Conservation (phyloP, 202 grass and related monocot species). For the Setaria viridis region DNA sequence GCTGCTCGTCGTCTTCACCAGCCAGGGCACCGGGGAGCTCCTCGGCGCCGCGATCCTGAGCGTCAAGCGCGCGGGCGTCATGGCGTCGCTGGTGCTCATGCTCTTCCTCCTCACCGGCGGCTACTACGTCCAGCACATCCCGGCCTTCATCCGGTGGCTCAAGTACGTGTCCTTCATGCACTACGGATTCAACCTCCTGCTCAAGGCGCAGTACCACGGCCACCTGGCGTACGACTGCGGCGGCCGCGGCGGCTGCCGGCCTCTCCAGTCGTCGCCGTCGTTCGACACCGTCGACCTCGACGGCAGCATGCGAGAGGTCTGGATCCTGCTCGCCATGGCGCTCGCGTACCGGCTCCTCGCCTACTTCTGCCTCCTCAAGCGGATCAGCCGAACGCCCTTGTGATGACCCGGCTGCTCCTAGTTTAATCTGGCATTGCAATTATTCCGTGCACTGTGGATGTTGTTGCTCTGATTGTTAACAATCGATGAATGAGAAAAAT, state of each 20-base stretch:
- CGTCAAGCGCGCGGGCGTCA: conserved; percentile 72
- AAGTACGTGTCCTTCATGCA: conserved; percentile 96
- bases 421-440: neutral
- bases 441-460: neutral
- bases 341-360: conserved; percentile 74
- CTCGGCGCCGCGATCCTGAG: conserved; percentile 85
- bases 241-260: conserved; percentile 57
- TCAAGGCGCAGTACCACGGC: conserved; percentile 90
- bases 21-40: conserved; percentile 89
- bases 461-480: neutral
- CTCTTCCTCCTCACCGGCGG: conserved; percentile 94
- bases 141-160: conserved; percentile 79
- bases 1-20: conserved; percentile 86
- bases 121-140: conserved; percentile 93
- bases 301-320: conserved; percentile 63
- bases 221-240: conserved; percentile 74
- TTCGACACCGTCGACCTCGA: conserved; percentile 82
- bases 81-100: conserved; percentile 92
- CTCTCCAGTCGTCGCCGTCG: conserved; percentile 78
- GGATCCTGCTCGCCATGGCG: conserved; percentile 88
- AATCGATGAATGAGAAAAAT: neutral
- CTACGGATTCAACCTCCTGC: conserved; percentile 84
- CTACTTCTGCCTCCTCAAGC: conserved; percentile 71
- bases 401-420: conserved; percentile 3
- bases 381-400: conserved; percentile 69